Conservation (phyloP, 2,329 filamentous ascomycete genomes). For the Talaromyces sp. region DNA sequence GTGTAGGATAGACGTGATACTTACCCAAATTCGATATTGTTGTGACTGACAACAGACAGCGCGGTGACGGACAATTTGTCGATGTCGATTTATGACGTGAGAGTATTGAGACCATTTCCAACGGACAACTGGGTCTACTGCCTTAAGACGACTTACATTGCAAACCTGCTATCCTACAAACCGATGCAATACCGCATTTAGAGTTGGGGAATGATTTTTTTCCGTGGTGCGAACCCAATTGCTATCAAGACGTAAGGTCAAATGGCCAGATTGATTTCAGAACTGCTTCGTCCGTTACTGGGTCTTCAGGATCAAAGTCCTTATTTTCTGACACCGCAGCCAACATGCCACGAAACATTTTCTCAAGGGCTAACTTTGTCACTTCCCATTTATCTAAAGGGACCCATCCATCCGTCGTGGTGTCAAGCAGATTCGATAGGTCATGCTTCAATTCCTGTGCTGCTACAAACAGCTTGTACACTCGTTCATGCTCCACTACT, state of each 20-base stretch:
- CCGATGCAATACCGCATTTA: too few species aligned
- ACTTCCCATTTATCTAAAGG: constrained; percentile 36
- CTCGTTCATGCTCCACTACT: constrained; percentile 29
- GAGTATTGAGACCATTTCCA: too few species aligned
- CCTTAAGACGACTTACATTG: too few species aligned
- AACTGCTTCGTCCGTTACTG: constrained; percentile 33
- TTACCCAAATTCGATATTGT: too few species aligned
- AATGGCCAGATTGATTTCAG: constrained; percentile 40
- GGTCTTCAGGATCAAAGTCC: constrained; percentile 34
- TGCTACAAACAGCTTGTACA: constrained; percentile 36
- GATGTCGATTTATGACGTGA: too few species aligned
- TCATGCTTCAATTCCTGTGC: constrained; percentile 32
- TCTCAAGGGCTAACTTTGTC: constrained; percentile 30
- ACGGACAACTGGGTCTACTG: too few species aligned
- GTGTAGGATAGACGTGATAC: too few species aligned
- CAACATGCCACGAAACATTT: constrained; percentile 34
- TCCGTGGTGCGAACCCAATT: too few species aligned
- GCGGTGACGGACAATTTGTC: too few species aligned
- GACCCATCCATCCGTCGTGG: constrained; percentile 39
- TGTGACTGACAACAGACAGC: too few species aligned
- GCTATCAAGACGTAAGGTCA: constrained; percentile 5
- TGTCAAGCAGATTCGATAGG: constrained; percentile 33
- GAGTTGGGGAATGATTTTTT: too few species aligned
- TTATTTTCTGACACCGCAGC: constrained; percentile 32
- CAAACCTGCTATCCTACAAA: too few species aligned